Percentiles rank a stretch among this genome's conserved stretches.
These are phyloP conservation scores for Myxozyma vanderwaltii DNA, from an alignment of 805 yeast species.

Conservation along the genomic window DNA sequence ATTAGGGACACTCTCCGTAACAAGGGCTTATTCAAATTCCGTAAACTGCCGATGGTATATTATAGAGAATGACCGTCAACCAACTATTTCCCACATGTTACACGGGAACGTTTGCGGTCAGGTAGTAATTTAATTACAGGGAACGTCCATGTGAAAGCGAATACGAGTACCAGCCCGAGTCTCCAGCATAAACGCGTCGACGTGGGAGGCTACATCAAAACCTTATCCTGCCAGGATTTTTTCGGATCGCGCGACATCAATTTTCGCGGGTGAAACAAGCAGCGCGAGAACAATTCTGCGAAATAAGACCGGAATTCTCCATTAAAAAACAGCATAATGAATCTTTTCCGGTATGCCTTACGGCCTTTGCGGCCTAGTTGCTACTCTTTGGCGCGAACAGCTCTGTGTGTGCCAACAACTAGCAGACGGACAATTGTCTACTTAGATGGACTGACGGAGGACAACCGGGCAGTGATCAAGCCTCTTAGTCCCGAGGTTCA, in stretches of 20 bases:
- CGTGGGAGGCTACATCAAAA: slow-evolving; percentile 1
- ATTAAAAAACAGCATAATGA: slow-evolving; percentile 2
- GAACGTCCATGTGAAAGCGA: background rate
- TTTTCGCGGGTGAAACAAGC: slow-evolving; percentile 4
- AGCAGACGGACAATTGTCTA: slow-evolving; percentile 17
- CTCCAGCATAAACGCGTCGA: background rate
- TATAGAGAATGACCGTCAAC: too few species aligned
- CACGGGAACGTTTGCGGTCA: too few species aligned
- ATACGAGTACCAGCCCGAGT: background rate
- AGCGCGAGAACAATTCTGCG: background rate
- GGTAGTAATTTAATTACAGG: too few species aligned
- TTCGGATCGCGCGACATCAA: slow-evolving; percentile 16
- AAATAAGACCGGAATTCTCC: background rate
- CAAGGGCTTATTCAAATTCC: too few species aligned
- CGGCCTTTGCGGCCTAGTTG: slow-evolving; percentile 5
- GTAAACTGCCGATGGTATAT: too few species aligned
- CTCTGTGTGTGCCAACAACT: slow-evolving; percentile 3
- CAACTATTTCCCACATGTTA: too few species aligned
- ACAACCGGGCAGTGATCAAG: slow-evolving; percentile 8
- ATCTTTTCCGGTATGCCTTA: slow-evolving; percentile 3
- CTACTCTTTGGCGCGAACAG: background rate
- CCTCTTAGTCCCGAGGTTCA: slow-evolving; percentile 7
- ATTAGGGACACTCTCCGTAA: too few species aligned
- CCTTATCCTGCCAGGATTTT: slow-evolving; percentile 9
- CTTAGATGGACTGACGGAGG: slow-evolving; percentile 16